A percentile compares a stretch with the other conserved stretches of the same genome.
Conservation (phyloP, 2,329 filamentous ascomycete species). For the Capronia epimyces region DNA sequence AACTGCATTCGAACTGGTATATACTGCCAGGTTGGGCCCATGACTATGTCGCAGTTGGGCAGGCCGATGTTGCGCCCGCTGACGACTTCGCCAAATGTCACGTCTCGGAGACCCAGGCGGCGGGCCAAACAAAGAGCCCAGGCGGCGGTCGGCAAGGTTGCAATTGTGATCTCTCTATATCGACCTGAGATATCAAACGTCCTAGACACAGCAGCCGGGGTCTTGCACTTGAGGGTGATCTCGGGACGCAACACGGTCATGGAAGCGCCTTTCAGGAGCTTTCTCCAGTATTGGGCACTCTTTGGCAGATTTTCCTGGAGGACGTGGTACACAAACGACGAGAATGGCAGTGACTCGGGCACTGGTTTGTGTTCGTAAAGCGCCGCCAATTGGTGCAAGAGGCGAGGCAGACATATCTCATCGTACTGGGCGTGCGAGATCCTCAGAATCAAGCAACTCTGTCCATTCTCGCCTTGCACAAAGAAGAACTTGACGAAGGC, state of each 20-base stretch:
- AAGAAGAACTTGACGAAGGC: conserved; percentile 58
- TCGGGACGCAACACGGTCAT: conserved; percentile 36
- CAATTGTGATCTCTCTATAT: conserved; percentile 54
- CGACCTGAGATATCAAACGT: conserved; percentile 43
- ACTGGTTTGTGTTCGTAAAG: conserved; percentile 44
- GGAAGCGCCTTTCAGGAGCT: conserved; percentile 51
- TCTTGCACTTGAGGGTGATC: neutral
- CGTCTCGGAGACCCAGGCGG: conserved; percentile 49
- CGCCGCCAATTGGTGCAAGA: conserved; percentile 56
- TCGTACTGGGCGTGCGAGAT: conserved; percentile 67
- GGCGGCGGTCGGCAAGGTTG: conserved; percentile 61
- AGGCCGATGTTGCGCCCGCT: conserved; percentile 58
- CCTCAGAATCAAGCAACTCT: conserved; percentile 49
- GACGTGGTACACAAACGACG: conserved; percentile 42
- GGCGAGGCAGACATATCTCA: conserved; percentile 59
- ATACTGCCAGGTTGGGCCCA: conserved; percentile 64
- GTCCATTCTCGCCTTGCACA: conserved; percentile 26
- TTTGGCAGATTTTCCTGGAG: conserved; percentile 44
- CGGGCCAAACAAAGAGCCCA: conserved; percentile 61
- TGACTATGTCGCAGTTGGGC: conserved; percentile 51
- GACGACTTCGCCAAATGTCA: conserved; percentile 62
- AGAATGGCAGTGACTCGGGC: conserved; percentile 41
- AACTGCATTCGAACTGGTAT: conserved; percentile 59
- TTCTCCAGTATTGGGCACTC: conserved; percentile 50
- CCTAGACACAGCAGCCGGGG: conserved; percentile 25